Evolutionary conservation across 1,139 yeast genomes (phyloP), one percentile per base, ranked within the genome.

Genomic region (Candida neerlandica): DNA sequence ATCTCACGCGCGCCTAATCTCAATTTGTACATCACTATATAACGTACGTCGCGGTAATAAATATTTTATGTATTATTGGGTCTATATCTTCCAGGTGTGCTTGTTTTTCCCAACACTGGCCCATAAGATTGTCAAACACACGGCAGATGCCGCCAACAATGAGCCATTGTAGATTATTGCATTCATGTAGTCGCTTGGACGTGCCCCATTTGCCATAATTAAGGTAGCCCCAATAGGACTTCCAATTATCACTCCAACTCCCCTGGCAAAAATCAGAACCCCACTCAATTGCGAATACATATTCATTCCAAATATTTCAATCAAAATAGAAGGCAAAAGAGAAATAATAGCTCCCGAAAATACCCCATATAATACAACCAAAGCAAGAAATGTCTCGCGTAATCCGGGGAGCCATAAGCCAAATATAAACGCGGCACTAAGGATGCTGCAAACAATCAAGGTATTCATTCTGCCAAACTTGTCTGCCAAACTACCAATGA

Each of bases 281-380:
- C 63, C 63, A 43, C 59, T 55, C 54, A 62, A 51, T 16, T 63
- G 57, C 39, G 66, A 69, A 49, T 69, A 70, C 49, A 64, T 63
- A 40, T 62, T 61, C 5, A 60, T 56, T 2, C 78, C 78, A 58
- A 72, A 74, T 9, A 73, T 44, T 46, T 74, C 78, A 18, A 66
- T 66, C 48, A 73, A 55, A 44, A 75, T 70, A 1, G 78, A 63
- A 1, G 78, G 79, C 29, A 74, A 54, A 10, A 73, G 57, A 0
- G 76, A 64, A 15, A 73, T 70, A 29, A 72, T 71, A 1, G 77
- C 74, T 3, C 75, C 74, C 0, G 73, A 66, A 30, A 65, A 62
- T 1, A 67, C 63, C 3, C 74, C 75, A 47, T 72, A 73, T 7
- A 73, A 52, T 2, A 74, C 67, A 23, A 74, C 72, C 58, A 75